A percentile compares a stretch with the other conserved stretches of the same genome.
Conservation (phyloP, 2,329 filamentous ascomycete genomes). For the Tolypocladium endophyticum region DNA sequence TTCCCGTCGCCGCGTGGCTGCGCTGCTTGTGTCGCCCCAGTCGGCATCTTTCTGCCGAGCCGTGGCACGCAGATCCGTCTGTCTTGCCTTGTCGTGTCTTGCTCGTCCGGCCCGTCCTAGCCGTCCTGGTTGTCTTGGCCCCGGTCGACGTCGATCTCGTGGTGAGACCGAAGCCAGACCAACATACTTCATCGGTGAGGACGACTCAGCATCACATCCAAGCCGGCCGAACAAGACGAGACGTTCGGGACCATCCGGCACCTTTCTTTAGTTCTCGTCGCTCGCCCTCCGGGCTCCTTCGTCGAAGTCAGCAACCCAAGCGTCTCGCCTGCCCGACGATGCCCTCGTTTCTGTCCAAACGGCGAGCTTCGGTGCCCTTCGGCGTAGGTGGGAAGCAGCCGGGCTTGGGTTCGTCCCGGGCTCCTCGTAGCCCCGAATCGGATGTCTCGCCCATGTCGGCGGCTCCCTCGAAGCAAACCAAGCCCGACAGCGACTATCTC, state of each 20-base stretch:
- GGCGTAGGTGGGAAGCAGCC: background rate
- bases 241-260: background rate
- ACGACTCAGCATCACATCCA: background rate
- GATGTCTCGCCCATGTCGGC: slow-evolving; percentile 32
- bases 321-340: background rate
- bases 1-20: slow-evolving; percentile 4
- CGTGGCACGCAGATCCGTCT: slow-evolving; percentile 1
- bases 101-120: background rate
- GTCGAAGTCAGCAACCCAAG: background rate
- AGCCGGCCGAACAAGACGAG: background rate
- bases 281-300: background rate
- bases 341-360: background rate
- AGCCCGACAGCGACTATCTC: slow-evolving; percentile 15
- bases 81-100: slow-evolving; percentile 1
- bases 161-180: background rate
- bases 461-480: slow-evolving; percentile 8
- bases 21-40: slow-evolving; percentile 8
- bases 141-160: background rate
- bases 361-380: background rate
- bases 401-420: slow-evolving; percentile 10
- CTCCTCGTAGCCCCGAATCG: slow-evolving; percentile 25
- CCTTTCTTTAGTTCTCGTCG: background rate
- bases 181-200: background rate
- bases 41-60: slow-evolving; percentile 11
- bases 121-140: background rate